phyloP scores from a whole-genome alignment of 768 basidiomycete species.

The Boletus rubroflammeus region DNA sequence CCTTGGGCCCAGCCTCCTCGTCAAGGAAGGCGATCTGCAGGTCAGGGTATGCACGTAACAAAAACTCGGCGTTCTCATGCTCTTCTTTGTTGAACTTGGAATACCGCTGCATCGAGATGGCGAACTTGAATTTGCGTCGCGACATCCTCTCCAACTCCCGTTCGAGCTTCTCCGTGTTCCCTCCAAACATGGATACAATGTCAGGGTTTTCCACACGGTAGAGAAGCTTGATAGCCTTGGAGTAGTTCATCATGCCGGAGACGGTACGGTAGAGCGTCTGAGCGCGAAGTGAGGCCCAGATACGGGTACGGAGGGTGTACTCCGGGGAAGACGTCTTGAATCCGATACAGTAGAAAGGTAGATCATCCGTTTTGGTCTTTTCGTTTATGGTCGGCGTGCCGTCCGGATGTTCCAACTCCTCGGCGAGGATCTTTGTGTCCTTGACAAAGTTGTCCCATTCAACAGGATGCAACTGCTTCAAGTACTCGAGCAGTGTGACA shows the following conservation, averaged over 20 bases:
- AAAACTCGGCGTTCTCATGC: slow-evolving; percentile 96
- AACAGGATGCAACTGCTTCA: slow-evolving; percentile 96
- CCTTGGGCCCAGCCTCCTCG: slow-evolving; percentile 87
- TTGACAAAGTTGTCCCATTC: slow-evolving; percentile 99
- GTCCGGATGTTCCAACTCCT: slow-evolving; percentile 67
- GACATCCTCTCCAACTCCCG: slow-evolving; percentile 96
- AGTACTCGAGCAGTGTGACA: slow-evolving; percentile 94
- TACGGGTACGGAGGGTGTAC: slow-evolving; percentile 97
- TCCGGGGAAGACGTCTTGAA: slow-evolving; percentile 99
- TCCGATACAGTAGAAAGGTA: slow-evolving; percentile 98
- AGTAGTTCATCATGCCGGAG: slow-evolving; percentile 99
- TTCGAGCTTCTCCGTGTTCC: slow-evolving; percentile 94
- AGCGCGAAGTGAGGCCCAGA: slow-evolving; percentile 97
- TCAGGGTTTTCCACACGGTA: slow-evolving; percentile 99
- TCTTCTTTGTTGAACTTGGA: slow-evolving; percentile 99
- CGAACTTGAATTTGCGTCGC: slow-evolving; percentile 96
- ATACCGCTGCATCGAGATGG: slow-evolving; percentile 98
- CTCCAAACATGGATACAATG: slow-evolving; percentile 92
- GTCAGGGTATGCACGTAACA: slow-evolving; percentile 96
- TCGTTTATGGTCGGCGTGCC: slow-evolving; percentile 59
- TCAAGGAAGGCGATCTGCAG: slow-evolving; percentile 97
- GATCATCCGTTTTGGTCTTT: slow-evolving; percentile 84
- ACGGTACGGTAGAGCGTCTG: slow-evolving; percentile 98
- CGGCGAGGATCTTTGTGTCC: slow-evolving; percentile 97
- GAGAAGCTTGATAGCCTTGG: slow-evolving; percentile 97